Conservation (phyloP, 2,329 filamentous ascomycete species). For the Cordyceps cicadae region DNA sequence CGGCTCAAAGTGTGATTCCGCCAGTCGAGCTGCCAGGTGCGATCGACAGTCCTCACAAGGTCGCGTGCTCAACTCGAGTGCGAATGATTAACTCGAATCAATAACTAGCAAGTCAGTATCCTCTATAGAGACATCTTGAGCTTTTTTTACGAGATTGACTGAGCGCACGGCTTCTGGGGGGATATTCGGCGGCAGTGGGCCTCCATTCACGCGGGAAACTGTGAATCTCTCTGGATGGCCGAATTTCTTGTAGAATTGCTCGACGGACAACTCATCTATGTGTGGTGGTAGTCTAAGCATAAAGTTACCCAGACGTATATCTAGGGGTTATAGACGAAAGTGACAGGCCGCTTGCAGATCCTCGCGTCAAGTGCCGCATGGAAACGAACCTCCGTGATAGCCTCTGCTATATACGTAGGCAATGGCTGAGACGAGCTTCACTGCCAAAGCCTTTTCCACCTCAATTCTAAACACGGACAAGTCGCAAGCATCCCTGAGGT, state of each 20-base stretch:
- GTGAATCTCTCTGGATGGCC: conserved; percentile 21
- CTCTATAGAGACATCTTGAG: not conserved
- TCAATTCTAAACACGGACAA: conserved; percentile 9
- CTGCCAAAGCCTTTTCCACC: conserved; percentile 15
- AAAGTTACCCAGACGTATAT: conserved; percentile 21
- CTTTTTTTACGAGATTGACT: not conserved
- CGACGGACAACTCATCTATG: conserved; percentile 21
- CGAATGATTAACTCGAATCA: conserved; percentile 28
- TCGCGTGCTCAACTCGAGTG: conserved; percentile 16
- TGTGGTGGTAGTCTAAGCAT: conserved; percentile 10
- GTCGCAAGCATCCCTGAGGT: not conserved
- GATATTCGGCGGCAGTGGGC: not conserved
- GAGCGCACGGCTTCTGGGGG: not conserved
- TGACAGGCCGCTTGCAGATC: not conserved
- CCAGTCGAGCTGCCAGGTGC: conserved; percentile 11
- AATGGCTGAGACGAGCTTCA: conserved; percentile 19
- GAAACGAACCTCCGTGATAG: conserved; percentile 15
- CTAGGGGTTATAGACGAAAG: conserved; percentile 5
- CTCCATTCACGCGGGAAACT: conserved; percentile 18
- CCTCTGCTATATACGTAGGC: conserved; percentile 18
- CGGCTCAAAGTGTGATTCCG: conserved; percentile 9
- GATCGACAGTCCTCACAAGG: conserved; percentile 17
- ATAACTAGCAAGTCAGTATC: conserved; percentile 17
- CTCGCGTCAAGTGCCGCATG: no score
- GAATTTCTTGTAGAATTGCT: conserved; percentile 24